phyloP scores from a whole-genome alignment of 75 land plant species.

The Isoetes taiwanensis region DNA sequence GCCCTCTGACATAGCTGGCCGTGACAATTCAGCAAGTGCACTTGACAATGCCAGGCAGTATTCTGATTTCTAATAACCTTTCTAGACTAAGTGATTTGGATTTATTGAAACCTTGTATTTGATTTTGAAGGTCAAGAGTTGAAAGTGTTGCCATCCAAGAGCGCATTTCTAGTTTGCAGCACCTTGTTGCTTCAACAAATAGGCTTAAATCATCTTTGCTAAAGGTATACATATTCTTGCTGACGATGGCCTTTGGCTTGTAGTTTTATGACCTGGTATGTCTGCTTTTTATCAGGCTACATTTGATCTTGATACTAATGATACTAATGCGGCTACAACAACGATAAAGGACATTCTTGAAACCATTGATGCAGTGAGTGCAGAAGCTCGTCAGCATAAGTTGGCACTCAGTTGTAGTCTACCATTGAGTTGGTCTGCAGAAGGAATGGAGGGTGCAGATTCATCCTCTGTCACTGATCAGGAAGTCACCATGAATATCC shows the following conservation, averaged over 20 bases:
- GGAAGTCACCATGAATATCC: too few species aligned
- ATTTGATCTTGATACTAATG: too few species aligned
- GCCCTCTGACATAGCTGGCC: constrained; percentile 11
- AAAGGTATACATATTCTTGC: too few species aligned
- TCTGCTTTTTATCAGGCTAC: too few species aligned
- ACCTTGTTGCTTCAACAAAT: constrained; percentile 47
- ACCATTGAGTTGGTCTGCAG: constrained; percentile 77
- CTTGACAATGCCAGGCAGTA: constrained; percentile 45
- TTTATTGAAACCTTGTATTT: not conserved
- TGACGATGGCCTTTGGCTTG: too few species aligned
- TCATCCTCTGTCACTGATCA: too few species aligned
- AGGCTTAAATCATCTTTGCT: too few species aligned
- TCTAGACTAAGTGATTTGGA: not conserved
- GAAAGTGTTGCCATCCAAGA: constrained; percentile 86
- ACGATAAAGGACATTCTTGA: constrained; percentile 14
- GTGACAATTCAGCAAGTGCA: constrained; percentile 28
- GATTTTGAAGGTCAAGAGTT: constrained; percentile 46
- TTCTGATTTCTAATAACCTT: not conserved
- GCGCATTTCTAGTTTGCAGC: constrained; percentile 64
- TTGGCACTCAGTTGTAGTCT: constrained; percentile 75
- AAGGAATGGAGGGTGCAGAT: too few species aligned
- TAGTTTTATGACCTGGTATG: too few species aligned
- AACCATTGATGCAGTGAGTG: constrained; percentile 35
- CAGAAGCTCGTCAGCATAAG: constrained; percentile 53
- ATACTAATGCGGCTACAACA: too few species aligned